Evolutionary conservation across 176 grass and related monocot genomes (phyloP).

Genomic region (Oryza coarctata): DNA sequence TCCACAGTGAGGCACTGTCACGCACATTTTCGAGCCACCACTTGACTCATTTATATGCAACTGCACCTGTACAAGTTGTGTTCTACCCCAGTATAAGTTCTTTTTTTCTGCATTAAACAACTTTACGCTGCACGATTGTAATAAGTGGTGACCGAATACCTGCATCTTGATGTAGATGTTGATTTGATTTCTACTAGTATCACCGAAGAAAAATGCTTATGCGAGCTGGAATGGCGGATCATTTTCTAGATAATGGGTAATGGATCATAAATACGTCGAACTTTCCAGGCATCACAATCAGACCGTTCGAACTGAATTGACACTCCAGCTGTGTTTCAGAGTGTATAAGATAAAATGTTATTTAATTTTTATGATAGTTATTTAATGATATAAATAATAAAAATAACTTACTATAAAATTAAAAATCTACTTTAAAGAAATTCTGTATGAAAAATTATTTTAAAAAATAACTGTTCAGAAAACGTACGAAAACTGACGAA

Average conservation of each 20-base stretch:
- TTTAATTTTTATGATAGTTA: too few species aligned
- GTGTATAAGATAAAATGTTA: too few species aligned
- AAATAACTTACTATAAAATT: too few species aligned
- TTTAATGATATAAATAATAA: too few species aligned
- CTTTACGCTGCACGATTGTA: neutral
- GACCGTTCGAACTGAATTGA: neutral
- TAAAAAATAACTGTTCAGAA: too few species aligned
- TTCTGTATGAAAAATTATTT: too few species aligned
- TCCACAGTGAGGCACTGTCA: neutral
- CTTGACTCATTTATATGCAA: neutral
- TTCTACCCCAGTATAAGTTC: neutral
- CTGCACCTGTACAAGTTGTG: neutral
- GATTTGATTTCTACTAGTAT: neutral
- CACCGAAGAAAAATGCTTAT: neutral
- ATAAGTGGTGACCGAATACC: neutral
- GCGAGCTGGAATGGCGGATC: too few species aligned
- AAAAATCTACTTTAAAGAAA: too few species aligned
- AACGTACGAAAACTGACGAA: too few species aligned
- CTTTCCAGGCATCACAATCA: neutral
- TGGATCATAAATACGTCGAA: neutral
- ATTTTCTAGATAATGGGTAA: too few species aligned
- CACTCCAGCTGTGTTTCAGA: too few species aligned
- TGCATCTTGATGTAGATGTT: neutral
- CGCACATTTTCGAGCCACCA: neutral
- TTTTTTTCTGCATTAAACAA: neutral